Percentiles rank a stretch among this genome's conserved stretches.
Conservation (phyloP, 345 rosid species). For the Acer campestre region DNA sequence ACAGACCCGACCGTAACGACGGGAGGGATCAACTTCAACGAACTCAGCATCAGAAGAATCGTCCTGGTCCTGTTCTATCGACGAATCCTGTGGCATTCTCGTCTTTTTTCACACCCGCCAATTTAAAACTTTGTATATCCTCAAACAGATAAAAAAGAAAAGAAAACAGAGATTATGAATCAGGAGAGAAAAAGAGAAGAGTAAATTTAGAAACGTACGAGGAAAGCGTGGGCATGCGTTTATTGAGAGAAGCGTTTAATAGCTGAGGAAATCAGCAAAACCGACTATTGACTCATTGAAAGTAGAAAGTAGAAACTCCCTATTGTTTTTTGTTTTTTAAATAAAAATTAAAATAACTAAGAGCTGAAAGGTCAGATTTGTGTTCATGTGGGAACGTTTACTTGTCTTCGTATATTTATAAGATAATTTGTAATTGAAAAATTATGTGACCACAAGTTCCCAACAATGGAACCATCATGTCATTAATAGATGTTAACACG, state of each 20-base stretch:
- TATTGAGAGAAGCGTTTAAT: neutral
- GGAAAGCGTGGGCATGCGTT: neutral
- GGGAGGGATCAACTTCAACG: slow-evolving; percentile 82
- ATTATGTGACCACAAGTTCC: too few relatives aligned
- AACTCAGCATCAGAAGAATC: slow-evolving; percentile 64
- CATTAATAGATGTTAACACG: neutral
- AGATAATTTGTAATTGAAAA: neutral
- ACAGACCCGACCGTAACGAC: slow-evolving; percentile 92
- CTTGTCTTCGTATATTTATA: too few relatives aligned
- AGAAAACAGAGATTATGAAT: neutral
- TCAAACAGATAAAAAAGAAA: neutral
- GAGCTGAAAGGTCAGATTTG: neutral
- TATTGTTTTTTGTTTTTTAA: neutral
- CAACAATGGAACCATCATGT: neutral
- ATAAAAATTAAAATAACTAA: neutral
- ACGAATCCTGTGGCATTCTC: slow-evolving; percentile 62
- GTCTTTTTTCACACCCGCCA: slow-evolving; percentile 12
- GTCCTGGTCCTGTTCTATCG: slow-evolving; percentile 61
- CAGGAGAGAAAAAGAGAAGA: neutral
- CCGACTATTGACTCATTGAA: neutral
- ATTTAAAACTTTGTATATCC: neutral
- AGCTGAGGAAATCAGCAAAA: slow-evolving; percentile 13
- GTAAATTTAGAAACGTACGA: neutral
- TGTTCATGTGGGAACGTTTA: neutral
- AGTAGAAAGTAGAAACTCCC: neutral